Evolutionary conservation across 176 grass and related monocot genomes (phyloP).

Genomic region (Olyra latifolia): DNA sequence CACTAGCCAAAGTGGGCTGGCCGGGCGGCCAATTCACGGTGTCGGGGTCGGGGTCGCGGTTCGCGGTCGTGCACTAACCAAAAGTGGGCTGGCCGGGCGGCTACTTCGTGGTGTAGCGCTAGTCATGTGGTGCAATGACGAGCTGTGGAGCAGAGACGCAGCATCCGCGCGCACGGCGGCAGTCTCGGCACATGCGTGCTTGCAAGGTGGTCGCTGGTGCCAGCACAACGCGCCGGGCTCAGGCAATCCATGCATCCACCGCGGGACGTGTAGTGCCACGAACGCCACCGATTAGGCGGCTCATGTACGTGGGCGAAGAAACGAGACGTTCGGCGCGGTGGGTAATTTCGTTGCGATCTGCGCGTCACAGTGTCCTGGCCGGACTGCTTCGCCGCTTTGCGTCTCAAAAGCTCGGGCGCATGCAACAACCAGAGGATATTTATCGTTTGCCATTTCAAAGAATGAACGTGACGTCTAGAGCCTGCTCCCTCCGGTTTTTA

Average conservation of each 20-base stretch:
- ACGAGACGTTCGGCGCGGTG: not conserved
- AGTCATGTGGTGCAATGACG: conserved; percentile 3
- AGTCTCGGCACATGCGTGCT: conserved; percentile 1
- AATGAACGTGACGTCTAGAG: too few relatives aligned
- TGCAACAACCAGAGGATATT: not conserved
- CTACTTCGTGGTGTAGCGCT: not conserved
- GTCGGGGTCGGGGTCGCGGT: too few relatives aligned
- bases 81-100: not conserved
- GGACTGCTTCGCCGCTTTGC: not conserved
- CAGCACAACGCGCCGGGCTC: too few relatives aligned
- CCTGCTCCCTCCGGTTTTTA: too few relatives aligned
- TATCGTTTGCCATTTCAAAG: too few relatives aligned
- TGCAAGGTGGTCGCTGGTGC: not conserved
- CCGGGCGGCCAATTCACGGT: too few relatives aligned
- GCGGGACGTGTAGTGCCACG: not conserved
- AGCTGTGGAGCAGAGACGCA: conserved; percentile 23
- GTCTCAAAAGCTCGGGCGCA: not conserved
- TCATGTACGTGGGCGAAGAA: not conserved
- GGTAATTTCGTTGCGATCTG: too few relatives aligned
- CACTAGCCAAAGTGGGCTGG: too few relatives aligned
- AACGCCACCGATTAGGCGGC: not conserved
- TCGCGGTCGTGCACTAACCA: not conserved
- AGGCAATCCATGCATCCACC: too few relatives aligned
- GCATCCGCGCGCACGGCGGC: not conserved
- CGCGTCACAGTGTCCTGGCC: not conserved